phyloP scores from a whole-genome alignment of 1,139 yeast species.

The Saccharomyces hybrid region DNA sequence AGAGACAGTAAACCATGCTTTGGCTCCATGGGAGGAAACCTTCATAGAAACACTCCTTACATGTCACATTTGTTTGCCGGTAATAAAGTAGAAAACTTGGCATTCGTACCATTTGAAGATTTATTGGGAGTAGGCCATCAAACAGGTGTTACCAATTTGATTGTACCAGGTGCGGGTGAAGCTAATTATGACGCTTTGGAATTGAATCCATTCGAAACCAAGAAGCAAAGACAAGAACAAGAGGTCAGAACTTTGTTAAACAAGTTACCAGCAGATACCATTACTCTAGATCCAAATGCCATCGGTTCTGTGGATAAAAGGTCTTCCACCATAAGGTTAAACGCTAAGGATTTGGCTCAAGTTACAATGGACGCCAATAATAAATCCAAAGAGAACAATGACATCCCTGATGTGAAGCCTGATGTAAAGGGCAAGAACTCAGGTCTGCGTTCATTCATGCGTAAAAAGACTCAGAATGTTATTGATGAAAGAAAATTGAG shows the following conservation, averaged over 20 bases:
- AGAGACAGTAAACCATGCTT: constrained; percentile 36
- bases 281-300: constrained; percentile 77
- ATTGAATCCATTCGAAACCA: constrained; percentile 83
- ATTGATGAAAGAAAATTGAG: constrained; percentile 81
- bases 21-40: constrained; percentile 31
- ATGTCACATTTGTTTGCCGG: constrained; percentile 87
- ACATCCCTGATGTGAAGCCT: constrained; percentile 45
- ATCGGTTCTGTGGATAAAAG: constrained; percentile 80
- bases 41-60: constrained; percentile 58
- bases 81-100: constrained; percentile 55
- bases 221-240: constrained; percentile 86
- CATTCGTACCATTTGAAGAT: constrained; percentile 94
- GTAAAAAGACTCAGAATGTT: constrained; percentile 81
- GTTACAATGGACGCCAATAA: constrained; percentile 36
- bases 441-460: constrained; percentile 66
- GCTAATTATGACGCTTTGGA: constrained; percentile 95
- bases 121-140: constrained; percentile 82
- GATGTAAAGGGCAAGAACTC: constrained; percentile 75
- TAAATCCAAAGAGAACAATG: constrained; percentile 34
- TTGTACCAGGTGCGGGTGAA: constrained; percentile 96
- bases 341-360: constrained; percentile 51
- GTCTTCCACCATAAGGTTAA: constrained; percentile 54
- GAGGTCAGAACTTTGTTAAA: constrained; percentile 83
- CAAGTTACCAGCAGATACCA: constrained; percentile 88
- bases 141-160: constrained; percentile 66